phyloP scores from a whole-genome alignment of 192 early-diverging fungal genomes.

The Physocladia obscura region DNA sequence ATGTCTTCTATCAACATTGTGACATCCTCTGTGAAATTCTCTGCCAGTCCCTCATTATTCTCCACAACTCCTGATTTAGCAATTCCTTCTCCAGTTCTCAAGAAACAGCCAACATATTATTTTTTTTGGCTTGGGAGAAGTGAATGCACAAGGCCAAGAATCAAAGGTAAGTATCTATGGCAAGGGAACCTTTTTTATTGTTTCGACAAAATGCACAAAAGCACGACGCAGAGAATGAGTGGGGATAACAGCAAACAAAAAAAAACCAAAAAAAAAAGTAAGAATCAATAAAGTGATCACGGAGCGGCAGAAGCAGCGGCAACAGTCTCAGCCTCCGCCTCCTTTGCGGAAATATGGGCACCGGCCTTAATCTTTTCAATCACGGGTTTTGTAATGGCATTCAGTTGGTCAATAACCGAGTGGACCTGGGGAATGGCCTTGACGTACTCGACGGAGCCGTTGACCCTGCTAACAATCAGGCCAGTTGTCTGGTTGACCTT shows the following conservation, averaged over 20 bases:
- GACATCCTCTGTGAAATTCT: too few relatives aligned
- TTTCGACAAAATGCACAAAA: too few relatives aligned
- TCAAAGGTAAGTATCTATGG: too few relatives aligned
- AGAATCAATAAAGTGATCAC: not conserved
- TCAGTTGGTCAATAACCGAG: constrained; percentile 46
- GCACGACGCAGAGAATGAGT: too few relatives aligned
- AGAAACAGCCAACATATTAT: too few relatives aligned
- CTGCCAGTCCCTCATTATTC: too few relatives aligned
- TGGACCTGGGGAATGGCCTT: constrained; percentile 43
- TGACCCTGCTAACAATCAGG: constrained; percentile 50
- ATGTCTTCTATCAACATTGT: too few relatives aligned
- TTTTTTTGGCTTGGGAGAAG: too few relatives aligned
- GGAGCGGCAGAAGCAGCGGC: not conserved
- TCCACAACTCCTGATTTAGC: too few relatives aligned
- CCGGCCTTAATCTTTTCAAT: constrained; percentile 33
- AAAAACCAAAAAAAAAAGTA: not conserved
- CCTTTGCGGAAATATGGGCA: not conserved
- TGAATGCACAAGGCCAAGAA: too few relatives aligned
- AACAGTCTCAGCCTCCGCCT: constrained; percentile 11
- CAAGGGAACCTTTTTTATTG: too few relatives aligned
- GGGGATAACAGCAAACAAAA: not conserved
- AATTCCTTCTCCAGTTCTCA: too few relatives aligned
- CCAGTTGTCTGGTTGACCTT: constrained; percentile 43
- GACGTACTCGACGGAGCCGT: constrained; percentile 45
- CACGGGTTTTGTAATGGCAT: constrained; percentile 39